phyloP scores from a whole-genome alignment of 805 yeast genomes.

The Ogataea methanolica region DNA sequence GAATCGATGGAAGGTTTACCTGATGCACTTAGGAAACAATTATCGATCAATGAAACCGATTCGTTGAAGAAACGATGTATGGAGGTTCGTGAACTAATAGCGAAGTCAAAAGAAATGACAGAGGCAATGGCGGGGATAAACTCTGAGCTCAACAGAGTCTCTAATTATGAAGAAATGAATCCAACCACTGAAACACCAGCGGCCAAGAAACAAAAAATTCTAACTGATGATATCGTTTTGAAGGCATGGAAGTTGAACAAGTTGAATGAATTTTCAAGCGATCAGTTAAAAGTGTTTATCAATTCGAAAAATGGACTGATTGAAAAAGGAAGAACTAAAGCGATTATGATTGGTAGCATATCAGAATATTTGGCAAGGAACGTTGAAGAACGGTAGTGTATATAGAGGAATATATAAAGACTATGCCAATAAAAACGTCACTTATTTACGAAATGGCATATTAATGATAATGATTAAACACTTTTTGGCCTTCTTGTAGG shows the following conservation, averaged over 20 bases:
- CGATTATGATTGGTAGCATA: slow-evolving; percentile 40
- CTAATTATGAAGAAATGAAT: slow-evolving; percentile 18
- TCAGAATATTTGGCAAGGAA: slow-evolving; percentile 17
- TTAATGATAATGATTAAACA: too few species aligned
- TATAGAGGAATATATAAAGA: too few species aligned
- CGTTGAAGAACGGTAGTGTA: neutral
- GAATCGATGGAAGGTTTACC: slow-evolving; percentile 3
- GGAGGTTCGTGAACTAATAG: slow-evolving; percentile 11
- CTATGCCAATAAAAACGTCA: neutral
- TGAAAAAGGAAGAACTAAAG: slow-evolving; percentile 35
- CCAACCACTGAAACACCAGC: slow-evolving; percentile 2
- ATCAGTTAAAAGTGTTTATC: slow-evolving; percentile 39
- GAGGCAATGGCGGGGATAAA: slow-evolving; percentile 15
- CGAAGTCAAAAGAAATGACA: slow-evolving; percentile 2
- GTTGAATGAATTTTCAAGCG: slow-evolving; percentile 35
- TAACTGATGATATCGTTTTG: slow-evolving; percentile 37
- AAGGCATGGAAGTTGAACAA: slow-evolving; percentile 36
- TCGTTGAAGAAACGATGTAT: slow-evolving; percentile 13
- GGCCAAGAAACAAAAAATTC: slow-evolving; percentile 10
- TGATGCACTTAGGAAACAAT: slow-evolving; percentile 13
- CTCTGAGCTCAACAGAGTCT: slow-evolving; percentile 18
- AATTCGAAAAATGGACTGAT: slow-evolving; percentile 32
- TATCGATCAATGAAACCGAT: slow-evolving; percentile 17
- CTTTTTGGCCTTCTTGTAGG: too few species aligned
- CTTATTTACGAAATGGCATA: neutral